A percentile compares a stretch with the other conserved stretches of the same genome.
These are phyloP conservation scores for Macrolepiota fuliginosa DNA, from an alignment of 768 basidiomycete species.

Conservation along the genomic window DNA sequence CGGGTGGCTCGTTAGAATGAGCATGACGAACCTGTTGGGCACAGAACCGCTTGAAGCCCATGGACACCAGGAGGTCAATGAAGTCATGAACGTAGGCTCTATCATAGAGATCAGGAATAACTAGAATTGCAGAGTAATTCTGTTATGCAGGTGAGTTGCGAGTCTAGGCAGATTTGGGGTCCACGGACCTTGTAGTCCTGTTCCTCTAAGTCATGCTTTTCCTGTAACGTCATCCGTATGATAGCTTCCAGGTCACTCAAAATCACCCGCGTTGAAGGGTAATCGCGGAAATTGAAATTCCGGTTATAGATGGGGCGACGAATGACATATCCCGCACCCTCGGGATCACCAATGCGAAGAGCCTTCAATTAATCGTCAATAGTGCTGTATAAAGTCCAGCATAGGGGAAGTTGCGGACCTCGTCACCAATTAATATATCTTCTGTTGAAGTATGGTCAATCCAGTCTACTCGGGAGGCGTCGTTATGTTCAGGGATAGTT, in stretches of 20 bases:
- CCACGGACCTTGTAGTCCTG: slow-evolving; percentile 58
- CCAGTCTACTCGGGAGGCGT: slow-evolving; percentile 85
- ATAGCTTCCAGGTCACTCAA: slow-evolving; percentile 80
- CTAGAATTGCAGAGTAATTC: slow-evolving; percentile 85
- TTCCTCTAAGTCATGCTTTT: slow-evolving; percentile 52
- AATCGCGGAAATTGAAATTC: slow-evolving; percentile 81
- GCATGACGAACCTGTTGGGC: slow-evolving; percentile 70
- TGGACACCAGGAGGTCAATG: slow-evolving; percentile 66
- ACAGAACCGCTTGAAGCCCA: slow-evolving; percentile 94
- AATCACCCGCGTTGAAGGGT: slow-evolving; percentile 64
- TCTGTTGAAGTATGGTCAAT: slow-evolving; percentile 50
- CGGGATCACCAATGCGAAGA: slow-evolving; percentile 67
- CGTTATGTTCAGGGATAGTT: slow-evolving; percentile 81
- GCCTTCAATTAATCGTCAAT: slow-evolving; percentile 42
- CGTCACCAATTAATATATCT: slow-evolving; percentile 67
- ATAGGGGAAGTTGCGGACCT: slow-evolving; percentile 36
- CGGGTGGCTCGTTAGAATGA: background rate
- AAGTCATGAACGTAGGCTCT: slow-evolving; percentile 79
- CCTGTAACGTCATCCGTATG: slow-evolving; percentile 56
- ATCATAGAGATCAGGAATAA: slow-evolving; percentile 92
- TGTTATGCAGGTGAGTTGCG: slow-evolving; percentile 26
- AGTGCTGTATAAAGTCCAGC: background rate
- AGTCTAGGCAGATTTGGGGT: background rate
- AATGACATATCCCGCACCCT: slow-evolving; percentile 64
- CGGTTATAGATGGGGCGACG: slow-evolving; percentile 82